These are phyloP conservation scores for Euptelea pleiosperma DNA, from an alignment of 164 flowering plant genomes.

Conservation along the genomic window DNA sequence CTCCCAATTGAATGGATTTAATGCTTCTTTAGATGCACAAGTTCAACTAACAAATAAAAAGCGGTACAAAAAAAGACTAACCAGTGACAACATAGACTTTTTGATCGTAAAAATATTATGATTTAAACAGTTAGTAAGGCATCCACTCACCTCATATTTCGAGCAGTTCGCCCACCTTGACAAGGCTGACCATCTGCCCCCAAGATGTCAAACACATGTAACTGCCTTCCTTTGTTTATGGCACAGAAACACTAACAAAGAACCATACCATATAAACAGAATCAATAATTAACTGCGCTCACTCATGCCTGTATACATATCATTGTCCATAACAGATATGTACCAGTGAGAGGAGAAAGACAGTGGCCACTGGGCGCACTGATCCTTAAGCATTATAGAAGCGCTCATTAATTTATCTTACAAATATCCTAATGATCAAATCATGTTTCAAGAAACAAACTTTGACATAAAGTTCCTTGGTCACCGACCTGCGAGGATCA, in stretches of 20 bases:
- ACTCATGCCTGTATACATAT: neutral
- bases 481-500: slow-evolving; percentile 80
- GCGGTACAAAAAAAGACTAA: too few relatives aligned
- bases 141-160: slow-evolving; percentile 70
- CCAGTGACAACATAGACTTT: too few relatives aligned
- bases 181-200: slow-evolving; percentile 70
- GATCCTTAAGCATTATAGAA: neutral
- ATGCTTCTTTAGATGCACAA: too few relatives aligned
- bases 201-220: slow-evolving; percentile 14
- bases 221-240: neutral
- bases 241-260: neutral
- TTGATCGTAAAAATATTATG: too few relatives aligned
- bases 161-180: slow-evolving; percentile 82
- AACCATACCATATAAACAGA: neutral
- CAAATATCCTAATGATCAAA: too few relatives aligned
- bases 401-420: neutral
- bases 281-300: neutral
- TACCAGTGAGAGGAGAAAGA: too few relatives aligned
- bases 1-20: too few relatives aligned
- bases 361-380: neutral
- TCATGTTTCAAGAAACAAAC: neutral
- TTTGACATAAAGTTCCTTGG: neutral
- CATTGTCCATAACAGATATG: neutral
- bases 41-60: too few relatives aligned
- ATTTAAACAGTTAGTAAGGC: neutral